Evolutionary conservation across 257 asterid genomes (phyloP).

Genomic region (Lithospermum erythrorhizon): DNA sequence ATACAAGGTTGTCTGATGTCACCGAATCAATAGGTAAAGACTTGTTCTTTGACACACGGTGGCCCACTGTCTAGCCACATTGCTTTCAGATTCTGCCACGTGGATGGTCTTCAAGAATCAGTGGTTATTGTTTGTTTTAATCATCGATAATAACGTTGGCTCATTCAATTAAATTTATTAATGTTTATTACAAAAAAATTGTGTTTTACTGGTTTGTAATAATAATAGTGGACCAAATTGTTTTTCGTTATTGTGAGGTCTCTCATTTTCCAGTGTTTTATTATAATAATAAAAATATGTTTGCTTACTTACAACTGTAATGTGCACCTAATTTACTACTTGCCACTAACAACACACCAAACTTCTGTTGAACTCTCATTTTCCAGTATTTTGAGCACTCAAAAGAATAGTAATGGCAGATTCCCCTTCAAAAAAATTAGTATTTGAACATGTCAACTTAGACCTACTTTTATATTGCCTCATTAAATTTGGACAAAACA

Average conservation of each 20-base stretch:
- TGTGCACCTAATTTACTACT: no score
- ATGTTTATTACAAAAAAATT: slow-evolving; percentile 12
- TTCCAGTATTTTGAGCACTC: no score
- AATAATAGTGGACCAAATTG: slow-evolving; percentile 3
- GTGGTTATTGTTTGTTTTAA: slow-evolving; percentile 31
- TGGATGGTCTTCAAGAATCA: slow-evolving; percentile 40
- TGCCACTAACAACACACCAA: no score
- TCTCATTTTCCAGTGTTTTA: slow-evolving; percentile 5
- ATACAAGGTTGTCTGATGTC: slow-evolving; percentile 62
- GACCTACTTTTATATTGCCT: neutral
- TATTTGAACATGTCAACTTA: slow-evolving; percentile 10
- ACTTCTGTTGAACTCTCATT: no score
- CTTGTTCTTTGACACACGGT: slow-evolving; percentile 58
- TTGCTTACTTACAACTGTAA: no score
- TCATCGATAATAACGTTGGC: slow-evolving; percentile 74
- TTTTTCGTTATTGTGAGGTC: slow-evolving; percentile 18
- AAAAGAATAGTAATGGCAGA: no score
- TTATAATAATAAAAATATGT: no score
- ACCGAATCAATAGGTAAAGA: slow-evolving; percentile 64
- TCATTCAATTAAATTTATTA: slow-evolving; percentile 26
- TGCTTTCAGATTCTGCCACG: slow-evolving; percentile 44
- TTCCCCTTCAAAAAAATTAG: no score
- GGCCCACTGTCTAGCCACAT: slow-evolving; percentile 12
- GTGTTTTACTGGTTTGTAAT: slow-evolving; percentile 12
- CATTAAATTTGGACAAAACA: no score